Evolutionary conservation across 1,284 basidiomycete genomes (phyloP), one percentile per base, ranked within the genome.

Genomic region (Pseudozyma tsukubaensis): DNA sequence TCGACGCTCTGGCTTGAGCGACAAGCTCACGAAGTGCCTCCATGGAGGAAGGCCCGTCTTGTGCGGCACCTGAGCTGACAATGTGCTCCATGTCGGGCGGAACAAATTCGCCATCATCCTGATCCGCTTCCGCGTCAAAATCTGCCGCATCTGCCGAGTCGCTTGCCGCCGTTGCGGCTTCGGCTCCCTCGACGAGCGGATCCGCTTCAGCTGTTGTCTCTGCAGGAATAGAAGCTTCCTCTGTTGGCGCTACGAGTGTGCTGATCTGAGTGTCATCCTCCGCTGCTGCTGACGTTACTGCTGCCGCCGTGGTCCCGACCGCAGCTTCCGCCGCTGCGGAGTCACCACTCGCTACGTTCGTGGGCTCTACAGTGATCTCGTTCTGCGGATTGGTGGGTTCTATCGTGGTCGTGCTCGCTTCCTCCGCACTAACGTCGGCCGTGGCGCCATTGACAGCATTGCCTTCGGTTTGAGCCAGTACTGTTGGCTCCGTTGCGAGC

Each of bases 81-180:
- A 75, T 75, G 44, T 75, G 60, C 32, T 75, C 72, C 55, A 75
- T 49, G 21, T 75, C 72, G 2, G 68, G 54, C 8, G 63, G 56
- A 6, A 75, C 64, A 52, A 71, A 74, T 36, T 52, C 58, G 2
- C 50, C 14, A n/a, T 73, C 66, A 9, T 64, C 42, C 16, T 66
- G 36, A 2, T 45, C 52, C 5, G 34, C 29, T 24, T 24, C 54
- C 21, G 52, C 3, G 10, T 44, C 35, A 18, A 49, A 12, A 12
- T 43, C 19, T 48, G 21, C 37, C 42, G 14, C n/a, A 13, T n/a
- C 42, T 21, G 42, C 11, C 10, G 19, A 16, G 14, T 21, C 48
- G 5, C 36, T 35, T 18, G 34, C 48, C 16, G 34, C 48, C 10
- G 18, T 44, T 44, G 16, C 18, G 11, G 32, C 29, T 50, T 50